Base-by-base conservation (phyloP, 305 asterid genomes). In the Solanum aculeatissimum region DNA sequence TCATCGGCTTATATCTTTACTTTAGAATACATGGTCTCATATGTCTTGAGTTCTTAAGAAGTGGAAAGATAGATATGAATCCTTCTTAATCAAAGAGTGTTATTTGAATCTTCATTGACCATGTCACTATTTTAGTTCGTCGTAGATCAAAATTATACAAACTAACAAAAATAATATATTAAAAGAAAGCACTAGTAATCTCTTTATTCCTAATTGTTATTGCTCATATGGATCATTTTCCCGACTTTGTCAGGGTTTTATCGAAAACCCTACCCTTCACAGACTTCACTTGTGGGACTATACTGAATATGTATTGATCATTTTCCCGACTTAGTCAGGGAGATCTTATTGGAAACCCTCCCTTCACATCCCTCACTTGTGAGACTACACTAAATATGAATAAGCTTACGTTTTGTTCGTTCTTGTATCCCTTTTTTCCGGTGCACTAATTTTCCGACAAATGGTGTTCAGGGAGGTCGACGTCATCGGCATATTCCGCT, bases 61-160 rank as follows among this genome's bases (percentile, higher is more conserved):
- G 97, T 42, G 97, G 98, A 6, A 95, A 93, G 92, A 91, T 92
- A 58, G 95, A 93, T 23, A 96, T 90, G 91, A 95, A 91, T 92
- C 95, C 98, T 2, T 85, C 43, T 65, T 27, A 29, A 13, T 29
- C 15, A 27, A 23, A 29, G 45, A 7, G 7, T 9, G 16, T 45
- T 29, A 29, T 65, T 1, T 65, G 43, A 65, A 65, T 29, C 14
- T 14, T 66, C 45, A 32, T 66, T 66, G 72, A 66, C 11, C 14
- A 66, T 29, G 7, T 63, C 40, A 4, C 70, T 63, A 27, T 63
- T 63, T 63, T 63, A 63, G 42, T 63, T 63, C 5, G 3, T 63
- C 2, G 10, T 63, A 29, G n/a, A 2, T 1, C 3, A 4, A 63
- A 63, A 63, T 15, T 15, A 65, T 65, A 65, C 7, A 14, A 13